phyloP scores from a whole-genome alignment of 2,329 filamentous ascomycete genomes.

The Phialophora macrospora region DNA sequence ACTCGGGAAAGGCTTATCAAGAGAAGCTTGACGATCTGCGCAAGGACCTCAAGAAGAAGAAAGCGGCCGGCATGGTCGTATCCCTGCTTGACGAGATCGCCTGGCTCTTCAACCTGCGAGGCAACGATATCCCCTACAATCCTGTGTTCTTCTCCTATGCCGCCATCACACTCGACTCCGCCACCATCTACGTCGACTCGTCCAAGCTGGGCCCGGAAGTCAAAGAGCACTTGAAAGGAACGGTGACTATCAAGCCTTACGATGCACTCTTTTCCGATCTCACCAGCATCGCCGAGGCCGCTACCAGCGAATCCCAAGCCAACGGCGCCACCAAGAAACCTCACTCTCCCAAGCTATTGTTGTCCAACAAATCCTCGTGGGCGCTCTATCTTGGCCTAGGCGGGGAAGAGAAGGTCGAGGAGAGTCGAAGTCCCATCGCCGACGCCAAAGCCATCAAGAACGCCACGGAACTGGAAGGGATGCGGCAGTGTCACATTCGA shows the following conservation, averaged over 20 bases:
- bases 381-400: slow-evolving; percentile 86
- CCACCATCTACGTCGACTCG: slow-evolving; percentile 82
- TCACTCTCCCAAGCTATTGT: slow-evolving; percentile 70
- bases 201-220: slow-evolving; percentile 74
- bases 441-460: slow-evolving; percentile 97
- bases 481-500: slow-evolving; percentile 90
- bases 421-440: slow-evolving; percentile 81
- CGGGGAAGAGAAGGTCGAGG: slow-evolving; percentile 82
- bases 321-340: slow-evolving; percentile 43
- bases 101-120: slow-evolving; percentile 97
- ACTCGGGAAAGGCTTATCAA: slow-evolving; percentile 79
- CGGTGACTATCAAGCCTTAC: slow-evolving; percentile 80
- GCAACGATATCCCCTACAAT: slow-evolving; percentile 95
- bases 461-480: slow-evolving; percentile 82
- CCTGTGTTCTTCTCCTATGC: slow-evolving; percentile 99
- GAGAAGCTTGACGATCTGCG: slow-evolving; percentile 84
- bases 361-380: slow-evolving; percentile 92
- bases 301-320: slow-evolving; percentile 45
- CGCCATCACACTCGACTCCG: slow-evolving; percentile 74
- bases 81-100: slow-evolving; percentile 88
- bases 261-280: slow-evolving; percentile 78
- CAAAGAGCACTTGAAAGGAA: slow-evolving; percentile 69
- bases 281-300: slow-evolving; percentile 62
- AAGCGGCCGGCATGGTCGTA: slow-evolving; percentile 82
- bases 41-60: slow-evolving; percentile 91